Base-by-base conservation (phyloP, 1,284 basidiomycete genomes). In the Ustilago trichophora region DNA sequence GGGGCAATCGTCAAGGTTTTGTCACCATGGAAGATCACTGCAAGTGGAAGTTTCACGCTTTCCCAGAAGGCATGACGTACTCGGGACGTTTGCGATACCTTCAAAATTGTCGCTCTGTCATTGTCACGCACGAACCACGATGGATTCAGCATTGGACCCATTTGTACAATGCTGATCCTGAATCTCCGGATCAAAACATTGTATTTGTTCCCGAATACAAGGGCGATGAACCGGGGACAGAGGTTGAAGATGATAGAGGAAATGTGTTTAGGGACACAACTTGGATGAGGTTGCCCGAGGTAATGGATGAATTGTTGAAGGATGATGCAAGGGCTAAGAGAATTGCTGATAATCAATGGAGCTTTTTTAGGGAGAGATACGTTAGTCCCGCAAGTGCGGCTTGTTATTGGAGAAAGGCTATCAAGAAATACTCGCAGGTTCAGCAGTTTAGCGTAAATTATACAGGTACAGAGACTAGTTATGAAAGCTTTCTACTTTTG, bases 71-170 rank as follows among this genome's bases (percentile, higher is more conserved):
- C 15, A 75, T 77, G 62, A 76, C 76, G 21, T 78, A 78, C 48
- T 70, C 65, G 6, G 76, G 76, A 7, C 49, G 76, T 6, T 35
- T 78, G 24, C 56, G 75, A 6, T 78, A 78, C 46, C 56, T 78
- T 6, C 76, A 78, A 33, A 76, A 78, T 54, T 78, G 76, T 51
- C 55, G 65, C 4, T 52, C 56, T 4, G 76, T 78, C 37, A 78
- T 78, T 22, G 64, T 78, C 24, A 78, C 76, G 3, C 76, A 78
- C 47, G 51, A 63, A 48, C 76, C 75, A 1, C 27, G 73, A 5
- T 78, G 75, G 75, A 62, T 78, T 18, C 75, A 78, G 34, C 76
- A 78, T 45, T 77, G 70, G 67, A 77, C 76, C 4, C 76, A 78
- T 40, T 68, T 78, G 3, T 77, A 73, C 48, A 78, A 78, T 35